Percentiles rank a stretch among this genome's conserved stretches.
Conservation (phyloP, 2,329 filamentous ascomycete genomes). For the Aspergillaceae sp. region DNA sequence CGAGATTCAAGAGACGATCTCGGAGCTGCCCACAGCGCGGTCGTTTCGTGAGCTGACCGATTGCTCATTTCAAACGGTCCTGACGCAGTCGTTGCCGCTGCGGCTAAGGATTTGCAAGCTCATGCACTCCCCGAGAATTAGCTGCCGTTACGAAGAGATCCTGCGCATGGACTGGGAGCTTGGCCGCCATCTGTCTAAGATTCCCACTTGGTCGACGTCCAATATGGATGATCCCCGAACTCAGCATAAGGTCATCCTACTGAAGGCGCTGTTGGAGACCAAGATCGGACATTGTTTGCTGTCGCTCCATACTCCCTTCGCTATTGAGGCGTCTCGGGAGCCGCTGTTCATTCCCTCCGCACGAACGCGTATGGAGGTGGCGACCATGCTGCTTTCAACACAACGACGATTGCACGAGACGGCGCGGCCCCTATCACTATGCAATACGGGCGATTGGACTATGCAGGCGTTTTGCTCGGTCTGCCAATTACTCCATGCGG, state of each 20-base stretch:
- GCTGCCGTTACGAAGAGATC: slow-evolving; percentile 34
- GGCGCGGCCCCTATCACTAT: slow-evolving; percentile 25
- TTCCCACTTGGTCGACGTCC: slow-evolving; percentile 23
- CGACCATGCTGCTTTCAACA: slow-evolving; percentile 29
- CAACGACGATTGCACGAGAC: slow-evolving; percentile 27
- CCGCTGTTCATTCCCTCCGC: slow-evolving; percentile 28
- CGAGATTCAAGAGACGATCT: slow-evolving; percentile 33
- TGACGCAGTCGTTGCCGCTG: slow-evolving; percentile 23
- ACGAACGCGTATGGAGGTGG: slow-evolving; percentile 28
- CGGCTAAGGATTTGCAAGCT: slow-evolving; percentile 25
- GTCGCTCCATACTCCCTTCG: slow-evolving; percentile 33
- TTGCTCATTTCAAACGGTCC: slow-evolving; percentile 25
- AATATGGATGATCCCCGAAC: slow-evolving; percentile 13
- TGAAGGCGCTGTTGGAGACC: slow-evolving; percentile 26
- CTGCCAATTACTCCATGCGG: slow-evolving; percentile 28
- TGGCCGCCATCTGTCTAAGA: slow-evolving; percentile 23
- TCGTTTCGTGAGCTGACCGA: slow-evolving; percentile 29
- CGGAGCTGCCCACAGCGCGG: slow-evolving; percentile 21
- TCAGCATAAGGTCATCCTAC: slow-evolving; percentile 22
- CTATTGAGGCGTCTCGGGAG: slow-evolving; percentile 25
- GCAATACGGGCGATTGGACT: slow-evolving; percentile 28
- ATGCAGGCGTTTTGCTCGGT: slow-evolving; percentile 30
- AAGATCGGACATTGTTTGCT: slow-evolving; percentile 29
- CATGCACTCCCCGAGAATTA: slow-evolving; percentile 31
- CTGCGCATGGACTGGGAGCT: slow-evolving; percentile 33